Conservation (phyloP, 2,329 filamentous ascomycete genomes). For the Xylaria polymorpha region DNA sequence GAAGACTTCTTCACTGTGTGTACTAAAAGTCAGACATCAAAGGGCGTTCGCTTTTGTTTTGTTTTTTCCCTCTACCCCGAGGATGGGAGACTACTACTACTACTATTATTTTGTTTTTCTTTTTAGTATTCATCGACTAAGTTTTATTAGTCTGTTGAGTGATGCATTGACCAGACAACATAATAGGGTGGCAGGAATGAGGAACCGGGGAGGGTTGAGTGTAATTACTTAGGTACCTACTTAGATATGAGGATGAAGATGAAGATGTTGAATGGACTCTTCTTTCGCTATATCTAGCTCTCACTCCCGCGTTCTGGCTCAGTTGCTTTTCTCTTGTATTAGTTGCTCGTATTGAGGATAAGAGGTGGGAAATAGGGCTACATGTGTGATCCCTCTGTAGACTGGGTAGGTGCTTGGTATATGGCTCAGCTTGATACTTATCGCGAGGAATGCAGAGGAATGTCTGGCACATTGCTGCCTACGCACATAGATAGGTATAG, state of each 20-base stretch:
- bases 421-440: too few species aligned
- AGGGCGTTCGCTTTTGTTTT: constrained; percentile 34
- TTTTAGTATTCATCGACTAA: constrained; percentile 1
- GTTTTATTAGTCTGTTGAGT: not conserved
- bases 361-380: too few species aligned
- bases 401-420: too few species aligned
- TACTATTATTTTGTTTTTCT: constrained; percentile 4
- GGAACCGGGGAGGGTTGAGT: not conserved
- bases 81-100: not conserved
- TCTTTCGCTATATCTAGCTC: not conserved
- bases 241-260: constrained; percentile 26
- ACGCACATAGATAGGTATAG: too few species aligned
- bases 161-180: constrained; percentile 3
- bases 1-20: constrained; percentile 31
- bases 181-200: not conserved
- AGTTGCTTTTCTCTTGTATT: not conserved
- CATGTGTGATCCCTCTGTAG: too few species aligned
- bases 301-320: not conserved
- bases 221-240: constrained; percentile 18
- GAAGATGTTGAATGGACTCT: constrained; percentile 16
- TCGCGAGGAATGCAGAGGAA: too few species aligned
- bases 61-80: not conserved
- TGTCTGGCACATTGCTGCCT: too few species aligned
- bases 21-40: constrained; percentile 38
- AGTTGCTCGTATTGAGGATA: not conserved